Evolutionary conservation across 805 yeast species (phyloP).

Genomic region (Candida parachauliodes): DNA sequence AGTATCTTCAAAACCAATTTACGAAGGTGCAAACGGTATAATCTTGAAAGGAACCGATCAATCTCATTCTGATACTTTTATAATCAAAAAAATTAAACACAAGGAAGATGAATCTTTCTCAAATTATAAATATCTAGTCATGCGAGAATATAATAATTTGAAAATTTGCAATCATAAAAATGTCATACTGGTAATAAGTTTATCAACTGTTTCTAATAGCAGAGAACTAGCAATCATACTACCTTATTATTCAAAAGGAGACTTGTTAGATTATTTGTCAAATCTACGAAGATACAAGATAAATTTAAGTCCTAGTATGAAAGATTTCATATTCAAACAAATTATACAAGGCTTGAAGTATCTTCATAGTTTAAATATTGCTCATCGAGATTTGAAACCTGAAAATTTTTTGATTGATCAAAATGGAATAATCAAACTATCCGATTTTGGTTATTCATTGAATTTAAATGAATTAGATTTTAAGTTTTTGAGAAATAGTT

Average conservation of each 20-base stretch:
- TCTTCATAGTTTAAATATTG: constrained; percentile 89
- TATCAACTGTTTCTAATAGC: constrained; percentile 14
- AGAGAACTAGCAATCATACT: constrained; percentile 32
- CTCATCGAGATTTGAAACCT: constrained; percentile 93
- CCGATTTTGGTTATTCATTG: constrained; percentile 79
- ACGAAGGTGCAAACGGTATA: constrained; percentile 43
- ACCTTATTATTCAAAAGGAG: constrained; percentile 46
- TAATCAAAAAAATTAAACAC: constrained; percentile 30
- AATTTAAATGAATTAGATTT: constrained; percentile 22
- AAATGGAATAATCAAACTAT: constrained; percentile 89
- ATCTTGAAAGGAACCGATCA: constrained; percentile 29
- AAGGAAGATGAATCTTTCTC: constrained; percentile 10
- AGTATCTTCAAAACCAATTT: constrained; percentile 26
- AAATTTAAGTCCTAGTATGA: constrained; percentile 28
- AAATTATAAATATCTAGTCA: constrained; percentile 20
- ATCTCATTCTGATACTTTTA: constrained; percentile 16
- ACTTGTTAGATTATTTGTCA: constrained; percentile 42
- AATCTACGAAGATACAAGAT: constrained; percentile 33
- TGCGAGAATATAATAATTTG: constrained; percentile 29
- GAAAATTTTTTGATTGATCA: constrained; percentile 94
- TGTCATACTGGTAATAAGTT: constrained; percentile 24
- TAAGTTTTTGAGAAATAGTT: constrained; percentile 11
- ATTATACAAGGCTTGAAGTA: constrained; percentile 91
- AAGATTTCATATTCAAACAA: constrained; percentile 68
- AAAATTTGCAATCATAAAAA: constrained; percentile 25